Evolutionary conservation across 495 filamentous ascomycete species (phyloP).

Genomic region (Neurospora sp.): DNA sequence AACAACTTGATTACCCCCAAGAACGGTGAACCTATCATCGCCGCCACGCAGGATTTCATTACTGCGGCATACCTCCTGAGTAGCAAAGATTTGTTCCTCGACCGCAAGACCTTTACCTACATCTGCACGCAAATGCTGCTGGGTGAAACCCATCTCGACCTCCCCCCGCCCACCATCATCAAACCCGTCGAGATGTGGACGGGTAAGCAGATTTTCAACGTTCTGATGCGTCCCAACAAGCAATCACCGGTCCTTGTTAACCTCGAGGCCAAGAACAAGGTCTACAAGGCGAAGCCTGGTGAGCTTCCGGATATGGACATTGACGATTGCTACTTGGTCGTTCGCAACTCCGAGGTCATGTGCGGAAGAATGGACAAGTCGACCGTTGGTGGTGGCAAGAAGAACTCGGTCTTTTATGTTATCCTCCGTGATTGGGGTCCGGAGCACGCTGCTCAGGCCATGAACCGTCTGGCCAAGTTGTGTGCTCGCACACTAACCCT

Average conservation of each 20-base stretch:
- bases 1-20: constrained; percentile 92
- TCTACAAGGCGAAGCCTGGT: constrained; percentile 49
- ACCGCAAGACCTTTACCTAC: constrained; percentile 74
- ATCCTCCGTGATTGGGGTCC: constrained; percentile 91
- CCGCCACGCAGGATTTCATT: constrained; percentile 97
- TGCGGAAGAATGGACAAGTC: constrained; percentile 97
- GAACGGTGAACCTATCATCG: constrained; percentile 97
- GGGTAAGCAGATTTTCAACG: constrained; percentile 93
- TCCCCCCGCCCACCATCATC: constrained; percentile 75
- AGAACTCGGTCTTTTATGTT: constrained; percentile 94
- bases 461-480: constrained; percentile 88
- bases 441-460: constrained; percentile 75
- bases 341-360: constrained; percentile 96
- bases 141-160: constrained; percentile 65
- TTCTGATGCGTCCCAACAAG: constrained; percentile 87
- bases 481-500: constrained; percentile 83
- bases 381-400: constrained; percentile 91
- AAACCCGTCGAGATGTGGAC: constrained; percentile 91
- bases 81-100: constrained; percentile 87
- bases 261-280: constrained; percentile 82
- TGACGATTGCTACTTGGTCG: constrained; percentile 80
- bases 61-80: constrained; percentile 86
- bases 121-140: constrained; percentile 92
- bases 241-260: constrained; percentile 74
- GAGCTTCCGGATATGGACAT: constrained; percentile 62